Evolutionary conservation across 169 alveolate species (phyloP).

Genomic region (Eimeria brunetti): DNA sequence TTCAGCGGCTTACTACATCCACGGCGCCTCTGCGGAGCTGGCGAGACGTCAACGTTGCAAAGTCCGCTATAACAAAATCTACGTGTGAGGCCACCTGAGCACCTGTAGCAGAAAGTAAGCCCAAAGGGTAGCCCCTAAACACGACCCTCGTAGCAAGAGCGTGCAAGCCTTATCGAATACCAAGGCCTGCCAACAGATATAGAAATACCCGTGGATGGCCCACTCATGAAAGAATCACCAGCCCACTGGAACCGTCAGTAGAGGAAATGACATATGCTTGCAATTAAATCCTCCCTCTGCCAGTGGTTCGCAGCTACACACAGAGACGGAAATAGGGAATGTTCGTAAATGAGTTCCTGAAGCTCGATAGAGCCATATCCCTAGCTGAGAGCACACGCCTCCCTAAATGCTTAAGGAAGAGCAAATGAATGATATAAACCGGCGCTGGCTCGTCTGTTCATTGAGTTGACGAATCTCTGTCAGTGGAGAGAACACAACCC

Average conservation of each 20-base stretch:
- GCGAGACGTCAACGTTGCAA: conserved; percentile 69
- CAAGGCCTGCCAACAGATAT: neutral
- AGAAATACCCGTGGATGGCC: neutral
- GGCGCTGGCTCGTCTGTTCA: neutral
- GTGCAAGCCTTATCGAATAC: neutral
- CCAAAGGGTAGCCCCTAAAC: neutral
- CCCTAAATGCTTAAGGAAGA: neutral
- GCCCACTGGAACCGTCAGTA: neutral
- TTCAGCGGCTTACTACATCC: conserved; percentile 66
- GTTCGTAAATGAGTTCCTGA: neutral
- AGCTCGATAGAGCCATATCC: neutral
- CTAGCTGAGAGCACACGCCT: neutral
- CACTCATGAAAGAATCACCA: neutral
- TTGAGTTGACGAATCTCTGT: neutral
- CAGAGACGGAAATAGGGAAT: neutral
- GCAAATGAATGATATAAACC: neutral
- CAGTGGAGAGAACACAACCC: neutral
- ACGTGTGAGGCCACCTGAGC: conserved; percentile 24
- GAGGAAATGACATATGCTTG: neutral
- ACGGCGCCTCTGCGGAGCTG: conserved; percentile 62
- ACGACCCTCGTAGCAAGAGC: neutral
- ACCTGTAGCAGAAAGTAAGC: conserved; percentile 17
- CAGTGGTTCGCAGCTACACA: neutral
- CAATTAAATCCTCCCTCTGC: neutral
- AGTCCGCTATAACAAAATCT: conserved; percentile 72